phyloP scores from a whole-genome alignment of 2,329 filamentous ascomycete genomes.

The Penicillium brevicompactum region DNA sequence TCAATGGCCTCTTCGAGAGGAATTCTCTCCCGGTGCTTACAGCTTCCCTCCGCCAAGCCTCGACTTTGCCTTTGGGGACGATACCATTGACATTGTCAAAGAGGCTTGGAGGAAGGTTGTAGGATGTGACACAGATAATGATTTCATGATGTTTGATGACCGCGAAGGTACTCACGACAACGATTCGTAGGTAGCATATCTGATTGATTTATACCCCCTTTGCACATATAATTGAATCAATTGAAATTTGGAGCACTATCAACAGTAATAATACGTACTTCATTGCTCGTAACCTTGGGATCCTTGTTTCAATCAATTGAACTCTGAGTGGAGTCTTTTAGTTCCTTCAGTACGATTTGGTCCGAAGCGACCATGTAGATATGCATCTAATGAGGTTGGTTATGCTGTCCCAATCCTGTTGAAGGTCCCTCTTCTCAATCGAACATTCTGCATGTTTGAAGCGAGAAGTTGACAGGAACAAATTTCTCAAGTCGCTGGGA shows the following conservation, averaged over 20 bases:
- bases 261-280: too few species aligned
- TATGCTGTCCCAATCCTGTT: too few species aligned
- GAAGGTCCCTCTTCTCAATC: too few species aligned
- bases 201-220: not conserved
- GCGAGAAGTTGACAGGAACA: too few species aligned
- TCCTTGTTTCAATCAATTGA: too few species aligned
- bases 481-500: not conserved
- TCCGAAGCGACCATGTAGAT: too few species aligned
- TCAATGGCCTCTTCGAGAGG: constrained; percentile 16
- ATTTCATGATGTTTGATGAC: constrained; percentile 80
- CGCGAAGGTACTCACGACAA: constrained; percentile 65
- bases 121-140: constrained; percentile 51
- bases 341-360: too few species aligned
- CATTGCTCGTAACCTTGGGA: too few species aligned
- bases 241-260: not conserved
- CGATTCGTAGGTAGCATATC: constrained; percentile 25
- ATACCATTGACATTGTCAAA: constrained; percentile 66
- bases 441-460: too few species aligned
- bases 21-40: constrained; percentile 49
- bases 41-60: constrained; percentile 61
- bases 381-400: too few species aligned
- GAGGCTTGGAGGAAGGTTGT: constrained; percentile 69
- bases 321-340: too few species aligned
- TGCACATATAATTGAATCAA: constrained; percentile 6
- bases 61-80: constrained; percentile 75